Percentiles rank a stretch among this genome's conserved stretches.
These are phyloP conservation scores for Teratosphaeria epicoccoides DNA, from an alignment of 2,329 filamentous ascomycete genomes.

Conservation along the genomic window DNA sequence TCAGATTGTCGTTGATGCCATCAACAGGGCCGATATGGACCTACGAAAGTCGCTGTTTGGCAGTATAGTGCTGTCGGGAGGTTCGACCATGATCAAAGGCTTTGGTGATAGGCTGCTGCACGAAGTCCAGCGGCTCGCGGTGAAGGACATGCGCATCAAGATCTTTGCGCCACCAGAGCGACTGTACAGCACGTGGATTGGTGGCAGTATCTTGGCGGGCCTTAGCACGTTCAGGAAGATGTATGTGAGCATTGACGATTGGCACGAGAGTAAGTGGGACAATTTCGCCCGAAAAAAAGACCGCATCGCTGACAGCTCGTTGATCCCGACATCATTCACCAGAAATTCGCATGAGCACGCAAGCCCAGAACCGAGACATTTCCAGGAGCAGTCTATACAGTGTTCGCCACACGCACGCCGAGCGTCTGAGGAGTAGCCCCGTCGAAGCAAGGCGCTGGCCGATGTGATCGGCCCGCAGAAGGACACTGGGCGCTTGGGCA, in stretches of 20 bases:
- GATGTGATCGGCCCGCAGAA: no score
- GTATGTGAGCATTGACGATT: conserved; percentile 99
- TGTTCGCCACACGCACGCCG: no score
- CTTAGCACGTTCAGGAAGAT: conserved; percentile 99
- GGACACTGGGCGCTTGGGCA: no score
- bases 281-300: background rate
- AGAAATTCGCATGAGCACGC: conserved; percentile 66
- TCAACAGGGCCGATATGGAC: conserved; percentile 90
- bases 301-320: conserved; percentile 6
- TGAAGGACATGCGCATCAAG: conserved; percentile 99
- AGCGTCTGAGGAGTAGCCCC: no score
- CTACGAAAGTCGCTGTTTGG: conserved; percentile 86
- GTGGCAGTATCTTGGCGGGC: conserved; percentile 90
- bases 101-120: conserved; percentile 87
- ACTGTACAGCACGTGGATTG: conserved; percentile 99
- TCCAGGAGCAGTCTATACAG: no score
- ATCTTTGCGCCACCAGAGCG: conserved; percentile 96
- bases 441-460: no score
- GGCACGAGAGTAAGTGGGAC: conserved; percentile 66
- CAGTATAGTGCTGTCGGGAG: conserved; percentile 94
- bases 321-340: conserved; percentile 93
- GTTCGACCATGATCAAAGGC: conserved; percentile 90
- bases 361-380: no score
- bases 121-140: conserved; percentile 84
- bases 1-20: conserved; percentile 94